Evolutionary conservation across 2,329 filamentous ascomycete genomes (phyloP), one percentile per base, ranked within the genome.

Genomic region (Dactylellina sp.): DNA sequence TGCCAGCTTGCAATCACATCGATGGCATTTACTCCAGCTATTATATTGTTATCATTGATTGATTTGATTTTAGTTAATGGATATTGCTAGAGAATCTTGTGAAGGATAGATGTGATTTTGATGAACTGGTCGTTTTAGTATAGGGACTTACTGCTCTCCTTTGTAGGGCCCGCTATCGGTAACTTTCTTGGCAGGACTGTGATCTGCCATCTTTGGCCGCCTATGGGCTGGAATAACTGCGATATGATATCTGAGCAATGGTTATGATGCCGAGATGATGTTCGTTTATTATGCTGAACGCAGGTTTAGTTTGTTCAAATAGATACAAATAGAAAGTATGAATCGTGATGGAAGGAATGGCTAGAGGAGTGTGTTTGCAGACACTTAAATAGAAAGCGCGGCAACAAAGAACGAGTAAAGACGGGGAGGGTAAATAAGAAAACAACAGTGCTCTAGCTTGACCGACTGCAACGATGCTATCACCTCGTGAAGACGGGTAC

Each of bases 11-110:
- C 53, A 1, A 7, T 49, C 47, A 53, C 68, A 72, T 11, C 28
- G 42, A 18, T 60, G 28, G 42, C 68, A 72, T 22, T 53, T 47
- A n/a, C 59, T 39, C 60, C 66, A 71, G 24, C 64, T 70, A 24
- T 46, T n/a, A 28, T 32, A 35, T 53, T 9, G 6, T 18, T 52
- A 9, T 53, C 4, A 18, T 35, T 16, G 4, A 18, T 7, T 37
- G 7, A 14, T 7, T 12, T 40, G 49, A 55, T 50, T 3, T 22
- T 35, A 14, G 35, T 20, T 50, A 28, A 37, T 1, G 28, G n/a
- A 39, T n/a, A n/a, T n/a, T n/a, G n/a, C n/a, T 4, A n/a, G 16
- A 42, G 6, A 35, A 12, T 35, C 32, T 35, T 35, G 12, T 6
- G 32, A 12, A 35, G 12, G 6, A 16, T 28, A 2, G 9, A 52